Evolutionary conservation across 2,329 filamentous ascomycete species (phyloP), one percentile per base, ranked within the genome.

Genomic region (Nannizziopsis arthrosporioides): DNA sequence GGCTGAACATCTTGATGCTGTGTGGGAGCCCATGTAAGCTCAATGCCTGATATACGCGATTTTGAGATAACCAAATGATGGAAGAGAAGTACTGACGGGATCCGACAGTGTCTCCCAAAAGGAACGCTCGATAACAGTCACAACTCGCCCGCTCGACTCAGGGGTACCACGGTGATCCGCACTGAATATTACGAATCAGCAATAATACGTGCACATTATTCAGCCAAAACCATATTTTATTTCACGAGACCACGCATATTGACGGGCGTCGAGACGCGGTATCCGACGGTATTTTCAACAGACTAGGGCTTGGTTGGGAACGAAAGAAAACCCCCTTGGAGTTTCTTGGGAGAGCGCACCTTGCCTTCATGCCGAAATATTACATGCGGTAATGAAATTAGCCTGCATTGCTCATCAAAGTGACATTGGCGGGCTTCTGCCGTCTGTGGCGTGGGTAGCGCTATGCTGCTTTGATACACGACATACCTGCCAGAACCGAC

Each of bases 401-500:
- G 48, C 42, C 18, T 32, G 32, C 22, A 12, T 34, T 11, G 27
- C 40, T 15, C 27, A 5, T 40, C 31, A 41, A 12, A 22, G 30
- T 37, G 51, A 48, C 15, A 17, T 52, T 31, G 30, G 31, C 19
- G 30, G 43, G 17, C 30, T 37, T 5, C 7, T 8, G 9, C 17
- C 35, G 7, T 15, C n/a, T 17, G 35, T 11, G 19, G 42, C 11
- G 17, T 12, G 34, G n/a, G 12, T 6, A 22, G 31, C 3, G 12
- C 10, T 32, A 19, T 17, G n/a, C 36, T 15, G 43, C 4, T 27
- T 12, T 41, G 38, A 48, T 12, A 41, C 30, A 42, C 38, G 17
- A 66, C 83, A 59, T 74, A 93, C 90, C 81, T 98, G 92, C 92
- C 92, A 98, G 68, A 98, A 96, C 34, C 92, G 78, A 50, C 92